These are phyloP conservation scores for Sisymbrium altissimum DNA, from an alignment of 345 rosid genomes.

Conservation along the genomic window DNA sequence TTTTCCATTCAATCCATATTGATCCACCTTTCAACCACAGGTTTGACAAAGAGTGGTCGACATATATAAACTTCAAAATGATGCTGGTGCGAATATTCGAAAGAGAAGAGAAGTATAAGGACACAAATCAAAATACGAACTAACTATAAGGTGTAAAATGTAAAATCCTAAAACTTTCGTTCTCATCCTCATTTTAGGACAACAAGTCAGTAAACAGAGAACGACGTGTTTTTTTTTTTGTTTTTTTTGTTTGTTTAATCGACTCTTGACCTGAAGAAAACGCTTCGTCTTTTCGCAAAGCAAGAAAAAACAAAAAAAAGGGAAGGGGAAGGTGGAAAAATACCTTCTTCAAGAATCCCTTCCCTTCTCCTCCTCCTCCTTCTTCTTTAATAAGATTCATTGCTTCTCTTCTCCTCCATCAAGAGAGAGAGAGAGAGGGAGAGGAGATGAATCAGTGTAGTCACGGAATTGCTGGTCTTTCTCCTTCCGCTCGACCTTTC, in stretches of 20 bases:
- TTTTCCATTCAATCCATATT: no score
- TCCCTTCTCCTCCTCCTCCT: conserved; percentile 6
- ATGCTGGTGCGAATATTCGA: no score
- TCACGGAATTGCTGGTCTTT: conserved; percentile 29
- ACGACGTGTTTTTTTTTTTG: not conserved
- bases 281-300: not conserved
- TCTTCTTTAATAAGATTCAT: not conserved
- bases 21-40: no score
- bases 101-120: not conserved
- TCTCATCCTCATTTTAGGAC: conserved; percentile 24
- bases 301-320: not conserved
- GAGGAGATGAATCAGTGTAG: conserved; percentile 27
- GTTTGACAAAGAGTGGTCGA: no score
- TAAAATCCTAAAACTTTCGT: not conserved
- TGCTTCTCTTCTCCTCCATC: not conserved
- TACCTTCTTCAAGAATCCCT: conserved; percentile 17
- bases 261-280: conserved; percentile 22
- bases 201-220: conserved; percentile 24
- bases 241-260: not conserved
- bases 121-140: not conserved
- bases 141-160: not conserved
- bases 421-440: not conserved
- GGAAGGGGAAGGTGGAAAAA: conserved; percentile 26
- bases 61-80: no score
- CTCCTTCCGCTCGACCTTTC: conserved; percentile 4